Evolutionary conservation across 441 rosid species (phyloP).

Genomic region (Gossypium schwendimanii): DNA sequence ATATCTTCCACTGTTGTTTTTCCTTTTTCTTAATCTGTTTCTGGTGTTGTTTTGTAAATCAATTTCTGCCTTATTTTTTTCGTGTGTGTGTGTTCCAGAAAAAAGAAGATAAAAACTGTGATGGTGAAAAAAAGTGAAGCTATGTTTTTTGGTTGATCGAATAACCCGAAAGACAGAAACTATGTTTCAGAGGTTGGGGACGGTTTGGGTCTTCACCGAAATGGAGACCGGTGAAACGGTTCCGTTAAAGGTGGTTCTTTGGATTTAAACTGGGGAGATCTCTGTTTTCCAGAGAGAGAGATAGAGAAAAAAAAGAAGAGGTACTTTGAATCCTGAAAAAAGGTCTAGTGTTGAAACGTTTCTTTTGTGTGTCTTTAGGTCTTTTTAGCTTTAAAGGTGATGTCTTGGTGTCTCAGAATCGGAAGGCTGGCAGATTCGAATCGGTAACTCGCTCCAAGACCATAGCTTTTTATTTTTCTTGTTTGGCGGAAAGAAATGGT

Average conservation of each 20-base stretch:
- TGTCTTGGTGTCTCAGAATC: conserved; percentile 5
- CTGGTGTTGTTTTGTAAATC: background rate
- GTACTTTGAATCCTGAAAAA: background rate
- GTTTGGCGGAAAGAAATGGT: conserved; percentile 16
- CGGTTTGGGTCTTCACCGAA: conserved; percentile 16
- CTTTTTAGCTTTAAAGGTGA: background rate
- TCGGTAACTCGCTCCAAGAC: background rate
- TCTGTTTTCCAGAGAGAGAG: background rate
- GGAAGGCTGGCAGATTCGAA: conserved; percentile 14
- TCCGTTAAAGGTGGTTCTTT: conserved; percentile 16
- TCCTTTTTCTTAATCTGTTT: background rate
- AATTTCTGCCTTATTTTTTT: background rate
- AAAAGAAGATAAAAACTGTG: background rate
- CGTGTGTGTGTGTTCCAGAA: background rate
- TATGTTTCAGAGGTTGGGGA: conserved; percentile 32
- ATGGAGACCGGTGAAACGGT: conserved; percentile 20
- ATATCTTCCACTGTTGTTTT: background rate
- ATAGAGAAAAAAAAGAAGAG: background rate
- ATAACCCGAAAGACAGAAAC: background rate
- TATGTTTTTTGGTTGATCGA: background rate
- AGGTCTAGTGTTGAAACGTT: background rate
- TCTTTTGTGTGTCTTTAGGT: background rate
- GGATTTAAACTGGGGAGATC: conserved; percentile 20
- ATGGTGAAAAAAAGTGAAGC: conserved; percentile 2
- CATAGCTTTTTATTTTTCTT: background rate